These are phyloP conservation scores for Hygrophorus pudorinus DNA, from an alignment of 768 basidiomycete species.

Conservation along the genomic window DNA sequence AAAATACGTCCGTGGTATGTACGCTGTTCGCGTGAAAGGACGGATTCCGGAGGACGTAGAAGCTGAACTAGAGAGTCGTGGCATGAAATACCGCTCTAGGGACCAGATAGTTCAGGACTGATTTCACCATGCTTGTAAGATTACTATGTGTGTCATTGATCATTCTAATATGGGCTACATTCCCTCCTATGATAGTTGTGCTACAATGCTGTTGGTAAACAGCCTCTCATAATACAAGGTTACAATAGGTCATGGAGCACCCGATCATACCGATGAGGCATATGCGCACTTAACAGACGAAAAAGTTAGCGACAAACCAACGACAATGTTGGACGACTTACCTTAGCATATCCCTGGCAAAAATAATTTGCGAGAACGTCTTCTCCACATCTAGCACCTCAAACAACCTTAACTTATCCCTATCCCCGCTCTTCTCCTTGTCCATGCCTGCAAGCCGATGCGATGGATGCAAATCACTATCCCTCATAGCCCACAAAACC, in stretches of 20 bases:
- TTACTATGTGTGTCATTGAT: not conserved
- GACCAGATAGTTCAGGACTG: slow-evolving; percentile 73
- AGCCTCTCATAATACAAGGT: slow-evolving; percentile 8
- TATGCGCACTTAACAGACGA: slow-evolving; percentile 42
- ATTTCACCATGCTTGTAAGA: not conserved
- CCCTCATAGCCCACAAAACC: slow-evolving; percentile 71
- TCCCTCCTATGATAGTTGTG: not conserved
- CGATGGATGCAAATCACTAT: slow-evolving; percentile 55
- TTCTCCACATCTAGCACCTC: slow-evolving; percentile 69
- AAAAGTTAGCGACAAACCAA: slow-evolving; percentile 1
- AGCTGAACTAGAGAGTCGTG: slow-evolving; percentile 63
- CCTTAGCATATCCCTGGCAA: slow-evolving; percentile 78
- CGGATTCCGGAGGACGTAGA: slow-evolving; percentile 82
- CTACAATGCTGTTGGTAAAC: not conserved
- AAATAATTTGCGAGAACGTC: slow-evolving; percentile 74
- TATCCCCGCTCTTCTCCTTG: slow-evolving; percentile 14
- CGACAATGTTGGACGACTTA: slow-evolving; percentile 20
- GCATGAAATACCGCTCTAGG: slow-evolving; percentile 77
- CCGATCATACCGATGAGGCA: slow-evolving; percentile 75
- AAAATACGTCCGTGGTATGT: slow-evolving; percentile 86
- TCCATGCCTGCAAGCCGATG: slow-evolving; percentile 27
- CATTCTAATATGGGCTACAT: not conserved
- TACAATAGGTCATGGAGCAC: slow-evolving; percentile 61
- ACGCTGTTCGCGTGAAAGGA: slow-evolving; percentile 84
- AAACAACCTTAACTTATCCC: slow-evolving; percentile 59